Conservation (phyloP, 2,329 filamentous ascomycete species). For the Fonsecaea pugnacius region DNA sequence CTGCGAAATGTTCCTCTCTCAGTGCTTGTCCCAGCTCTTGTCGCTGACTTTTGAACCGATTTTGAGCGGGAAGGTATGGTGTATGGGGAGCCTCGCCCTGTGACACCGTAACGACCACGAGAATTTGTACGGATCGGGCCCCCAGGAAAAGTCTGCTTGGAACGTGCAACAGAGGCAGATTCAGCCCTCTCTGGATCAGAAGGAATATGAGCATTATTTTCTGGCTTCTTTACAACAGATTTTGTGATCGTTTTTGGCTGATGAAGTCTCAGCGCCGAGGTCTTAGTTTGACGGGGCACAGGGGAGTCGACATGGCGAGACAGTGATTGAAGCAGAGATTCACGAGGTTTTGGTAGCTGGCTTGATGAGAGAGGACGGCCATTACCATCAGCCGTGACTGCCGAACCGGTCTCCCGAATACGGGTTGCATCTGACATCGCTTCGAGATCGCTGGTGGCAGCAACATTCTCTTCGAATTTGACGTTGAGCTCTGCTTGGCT, state of each 20-base stretch:
- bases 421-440: not conserved
- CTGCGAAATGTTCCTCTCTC: not conserved
- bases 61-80: constrained; percentile 19
- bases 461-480: not conserved
- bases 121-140: constrained; percentile 29
- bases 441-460: not conserved
- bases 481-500: not conserved
- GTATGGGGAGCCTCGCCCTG: constrained; percentile 33
- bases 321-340: constrained; percentile 31
- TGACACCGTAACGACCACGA: constrained; percentile 27
- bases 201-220: constrained; percentile 5
- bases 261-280: constrained; percentile 24
- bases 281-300: constrained; percentile 29
- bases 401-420: not conserved
- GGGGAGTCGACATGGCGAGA: constrained; percentile 25
- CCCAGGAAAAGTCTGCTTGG: constrained; percentile 6
- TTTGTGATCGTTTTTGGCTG: constrained; percentile 21
- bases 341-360: constrained; percentile 31
- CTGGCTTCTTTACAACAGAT: constrained; percentile 17
- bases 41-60: not conserved
- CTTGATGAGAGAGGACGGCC: constrained; percentile 27
- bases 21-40: not conserved
- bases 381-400: constrained; percentile 1
- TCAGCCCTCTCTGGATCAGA: constrained; percentile 17
- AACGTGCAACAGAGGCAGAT: constrained; percentile 10